A percentile compares a stretch with the other conserved stretches of the same genome.
These are phyloP conservation scores for Aspergillus alliaceus DNA, from an alignment of 2,329 filamentous ascomycete species.

Conservation along the genomic window DNA sequence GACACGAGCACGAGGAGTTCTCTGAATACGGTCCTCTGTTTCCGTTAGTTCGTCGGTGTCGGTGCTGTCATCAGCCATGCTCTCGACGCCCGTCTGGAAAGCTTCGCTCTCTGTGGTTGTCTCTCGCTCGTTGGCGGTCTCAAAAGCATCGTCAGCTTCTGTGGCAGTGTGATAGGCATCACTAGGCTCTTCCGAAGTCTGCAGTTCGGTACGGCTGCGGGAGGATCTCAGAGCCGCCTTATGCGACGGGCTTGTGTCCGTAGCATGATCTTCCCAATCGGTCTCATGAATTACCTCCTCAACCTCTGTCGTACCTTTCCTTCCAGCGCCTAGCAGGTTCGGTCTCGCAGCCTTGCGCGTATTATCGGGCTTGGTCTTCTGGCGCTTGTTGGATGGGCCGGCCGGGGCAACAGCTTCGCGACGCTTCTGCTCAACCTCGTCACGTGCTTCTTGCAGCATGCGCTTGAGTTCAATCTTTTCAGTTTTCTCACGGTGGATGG, in stretches of 20 bases:
- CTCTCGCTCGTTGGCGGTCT: conserved; percentile 75
- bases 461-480: conserved; percentile 95
- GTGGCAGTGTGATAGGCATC: conserved; percentile 81
- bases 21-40: conserved; percentile 63
- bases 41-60: conserved; percentile 76
- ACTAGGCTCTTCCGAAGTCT: conserved; percentile 50
- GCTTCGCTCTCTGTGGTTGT: conserved; percentile 83
- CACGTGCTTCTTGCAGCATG: conserved; percentile 90
- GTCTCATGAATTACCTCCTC: conserved; percentile 70
- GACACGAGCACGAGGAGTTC: conserved; percentile 40
- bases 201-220: conserved; percentile 23
- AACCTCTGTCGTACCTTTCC: conserved; percentile 75
- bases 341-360: conserved; percentile 78
- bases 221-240: conserved; percentile 34
- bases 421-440: conserved; percentile 76
- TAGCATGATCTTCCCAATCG: conserved; percentile 84
- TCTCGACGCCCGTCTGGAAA: conserved; percentile 90
- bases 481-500: conserved; percentile 95
- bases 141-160: conserved; percentile 68
- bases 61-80: conserved; percentile 62
- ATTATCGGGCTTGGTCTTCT: conserved; percentile 63
- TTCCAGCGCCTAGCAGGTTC: conserved; percentile 70
- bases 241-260: conserved; percentile 58
- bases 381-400: conserved; percentile 50
- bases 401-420: conserved; percentile 50